A percentile compares a stretch with the other conserved stretches of the same genome.
Conservation (phyloP, 257 asterid genomes). For the Solanum ossicruentum region DNA sequence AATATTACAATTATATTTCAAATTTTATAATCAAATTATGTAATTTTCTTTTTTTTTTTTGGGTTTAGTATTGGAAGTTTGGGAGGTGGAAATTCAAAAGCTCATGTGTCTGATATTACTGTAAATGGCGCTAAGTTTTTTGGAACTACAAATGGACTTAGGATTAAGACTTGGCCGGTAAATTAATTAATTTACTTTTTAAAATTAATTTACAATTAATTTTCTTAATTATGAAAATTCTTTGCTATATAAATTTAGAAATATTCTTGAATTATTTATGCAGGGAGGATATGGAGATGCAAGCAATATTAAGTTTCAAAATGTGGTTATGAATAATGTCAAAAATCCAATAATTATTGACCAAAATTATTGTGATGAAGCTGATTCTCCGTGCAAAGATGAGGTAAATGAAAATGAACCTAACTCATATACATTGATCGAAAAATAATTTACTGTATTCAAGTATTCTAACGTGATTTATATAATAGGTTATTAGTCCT, state of each 20-base stretch:
- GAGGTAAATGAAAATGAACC: slow-evolving; percentile 23
- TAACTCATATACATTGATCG: not conserved
- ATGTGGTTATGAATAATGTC: slow-evolving; percentile 39
- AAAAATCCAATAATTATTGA: slow-evolving; percentile 55
- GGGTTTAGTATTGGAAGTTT: slow-evolving; percentile 61
- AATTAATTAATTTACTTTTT: not conserved
- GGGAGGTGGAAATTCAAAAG: slow-evolving; percentile 38
- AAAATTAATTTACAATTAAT: not conserved
- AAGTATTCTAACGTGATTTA: not conserved
- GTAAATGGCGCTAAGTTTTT: slow-evolving; percentile 36
- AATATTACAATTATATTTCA: not conserved
- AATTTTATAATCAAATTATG: not conserved
- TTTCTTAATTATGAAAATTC: not conserved
- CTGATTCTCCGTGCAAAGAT: slow-evolving; percentile 9
- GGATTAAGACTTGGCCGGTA: slow-evolving; percentile 80
- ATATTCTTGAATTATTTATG: not conserved
- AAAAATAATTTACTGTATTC: not conserved
- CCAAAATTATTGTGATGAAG: slow-evolving; percentile 46
- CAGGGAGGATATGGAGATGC: slow-evolving; percentile 71
- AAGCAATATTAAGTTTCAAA: slow-evolving; percentile 39
- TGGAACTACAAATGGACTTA: slow-evolving; percentile 61
- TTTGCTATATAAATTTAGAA: not conserved
- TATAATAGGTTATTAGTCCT: rapidly evolving
- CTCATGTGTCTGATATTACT: slow-evolving; percentile 34
- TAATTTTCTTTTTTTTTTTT: not conserved